Base-by-base conservation (phyloP, 2,329 filamentous ascomycete species). In the Xylariaceae sp. region DNA sequence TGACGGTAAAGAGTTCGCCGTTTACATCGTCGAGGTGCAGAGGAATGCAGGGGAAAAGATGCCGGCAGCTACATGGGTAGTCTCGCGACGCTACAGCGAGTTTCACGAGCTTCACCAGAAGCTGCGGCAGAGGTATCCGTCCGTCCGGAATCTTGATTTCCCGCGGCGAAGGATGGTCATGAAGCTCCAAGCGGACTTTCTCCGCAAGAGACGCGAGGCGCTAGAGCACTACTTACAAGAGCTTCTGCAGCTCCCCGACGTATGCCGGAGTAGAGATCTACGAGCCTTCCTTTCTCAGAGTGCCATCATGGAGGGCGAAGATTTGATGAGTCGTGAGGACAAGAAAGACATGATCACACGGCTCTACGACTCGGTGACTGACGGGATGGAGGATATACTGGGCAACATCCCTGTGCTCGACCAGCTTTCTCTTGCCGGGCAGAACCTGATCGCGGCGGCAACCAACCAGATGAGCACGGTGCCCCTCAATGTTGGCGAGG, bases 361-460 rank as follows among this genome's bases (percentile, higher is more conserved):
- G 4, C 82, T 98, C 38, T 98, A 97, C 69, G 94, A 94, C 64
- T 97, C 92, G 0, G 92, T 98, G 19, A 88, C 92, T 1, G 93
- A 98, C 62, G 93, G 94, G 25, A 94, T 98, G 85, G 93, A 98
- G 63, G 93, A 98, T 57, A 94, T 98, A 44, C 73, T 98, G 3
- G 93, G 93, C 45, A 97, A 95, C 62, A 92, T 97, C 35, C 89
- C 93, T 1, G 91, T 96, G 0, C 77, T 98, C 22, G 93, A 98
- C 58, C 93, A 97, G 64, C 79, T 98, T 6, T 95, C 91, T 0
- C 79, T 90, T 2, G 91, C 93, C 6, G 92, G 92, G 0, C 92
- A 97, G 63, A 96, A 91, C 59, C 77, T 97, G 40, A 86, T 93
- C 47, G 86, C 86, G 0, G 87, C 87, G 23, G 87, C 82, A 2